Conservation (phyloP, 345 rosid genomes). For the Kernera saxatilis region DNA sequence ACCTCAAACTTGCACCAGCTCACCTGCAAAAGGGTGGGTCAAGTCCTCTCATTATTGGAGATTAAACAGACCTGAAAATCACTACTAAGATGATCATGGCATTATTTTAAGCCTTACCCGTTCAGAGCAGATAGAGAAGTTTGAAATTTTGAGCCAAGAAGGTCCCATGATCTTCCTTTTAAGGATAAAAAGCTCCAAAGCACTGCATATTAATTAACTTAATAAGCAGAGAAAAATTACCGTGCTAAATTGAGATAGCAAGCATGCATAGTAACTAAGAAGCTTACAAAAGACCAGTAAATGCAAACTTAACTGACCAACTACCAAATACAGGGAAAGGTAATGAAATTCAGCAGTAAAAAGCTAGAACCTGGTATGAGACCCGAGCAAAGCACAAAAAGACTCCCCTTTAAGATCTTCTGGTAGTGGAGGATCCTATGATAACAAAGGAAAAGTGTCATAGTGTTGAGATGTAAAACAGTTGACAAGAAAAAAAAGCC, state of each 20-base stretch:
- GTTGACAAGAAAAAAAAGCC: background rate
- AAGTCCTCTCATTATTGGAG: constrained; percentile 25
- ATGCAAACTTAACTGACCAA: constrained; percentile 10
- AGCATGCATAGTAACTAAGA: background rate
- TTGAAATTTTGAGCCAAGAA: constrained; percentile 82
- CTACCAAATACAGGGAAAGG: constrained; percentile 14
- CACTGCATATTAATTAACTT: constrained; percentile 49
- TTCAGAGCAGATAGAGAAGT: constrained; percentile 63
- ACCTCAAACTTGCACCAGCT: constrained; percentile 99
- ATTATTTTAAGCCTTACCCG: constrained; percentile 47
- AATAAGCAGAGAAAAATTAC: background rate
- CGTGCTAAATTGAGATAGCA: background rate
- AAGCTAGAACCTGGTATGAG: constrained; percentile 65
- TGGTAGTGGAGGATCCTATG: constrained; percentile 88
- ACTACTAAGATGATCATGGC: background rate
- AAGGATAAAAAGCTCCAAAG: constrained; percentile 88
- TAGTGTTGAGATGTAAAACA: background rate
- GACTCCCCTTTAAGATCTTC: constrained; percentile 78
- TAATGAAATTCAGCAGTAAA: constrained; percentile 14
- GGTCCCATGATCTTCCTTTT: constrained; percentile 92
- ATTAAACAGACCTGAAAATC: constrained; percentile 2
- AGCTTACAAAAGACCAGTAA: background rate
- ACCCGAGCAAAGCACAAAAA: constrained; percentile 76
- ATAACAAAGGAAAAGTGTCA: background rate
- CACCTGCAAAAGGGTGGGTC: constrained; percentile 46